Percentiles rank a stretch among this genome's conserved stretches.
Evolutionary conservation across 2,329 filamentous ascomycete genomes (phyloP).

Genomic region (Alternaria conjuncta): DNA sequence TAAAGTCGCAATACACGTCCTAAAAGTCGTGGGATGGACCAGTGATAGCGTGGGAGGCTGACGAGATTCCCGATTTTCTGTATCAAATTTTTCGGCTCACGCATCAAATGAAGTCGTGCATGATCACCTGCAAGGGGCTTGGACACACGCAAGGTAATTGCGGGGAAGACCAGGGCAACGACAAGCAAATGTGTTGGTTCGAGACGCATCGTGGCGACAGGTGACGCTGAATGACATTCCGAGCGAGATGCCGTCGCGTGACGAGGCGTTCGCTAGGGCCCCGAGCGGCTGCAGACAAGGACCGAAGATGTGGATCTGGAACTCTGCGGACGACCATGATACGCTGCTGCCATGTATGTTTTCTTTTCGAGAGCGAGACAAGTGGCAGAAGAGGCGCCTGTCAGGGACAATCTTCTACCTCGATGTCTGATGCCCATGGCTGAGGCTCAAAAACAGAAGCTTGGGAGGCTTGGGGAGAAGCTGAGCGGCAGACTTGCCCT

Average conservation of each 20-base stretch:
- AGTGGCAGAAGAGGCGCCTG: constrained; percentile 18
- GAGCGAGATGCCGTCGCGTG: constrained; percentile 31
- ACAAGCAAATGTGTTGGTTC: constrained; percentile 13
- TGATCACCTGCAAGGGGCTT: constrained; percentile 50
- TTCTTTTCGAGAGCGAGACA: constrained; percentile 17
- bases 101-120: constrained; percentile 45
- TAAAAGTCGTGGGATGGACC: constrained; percentile 23
- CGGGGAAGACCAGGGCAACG: constrained; percentile 44
- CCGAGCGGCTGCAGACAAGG: constrained; percentile 19
- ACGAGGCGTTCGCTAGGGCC: constrained; percentile 18
- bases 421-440: constrained; percentile 23
- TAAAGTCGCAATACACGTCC: constrained; percentile 33
- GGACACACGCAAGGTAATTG: constrained; percentile 41
- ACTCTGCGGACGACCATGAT: constrained; percentile 5
- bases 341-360: constrained; percentile 21
- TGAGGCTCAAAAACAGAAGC: constrained; percentile 29
- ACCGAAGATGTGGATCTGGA: constrained; percentile 22
- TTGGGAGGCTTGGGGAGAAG: constrained; percentile 7
- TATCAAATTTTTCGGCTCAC: constrained; percentile 38
- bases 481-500: constrained; percentile 1
- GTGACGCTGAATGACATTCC: constrained; percentile 33
- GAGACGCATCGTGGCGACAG: constrained; percentile 28
- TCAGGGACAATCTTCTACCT: constrained; percentile 15
- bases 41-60: constrained; percentile 39
- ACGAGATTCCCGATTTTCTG: constrained; percentile 27